Conservation (phyloP, 768 basidiomycete genomes). For the Crepidotus variabilis region DNA sequence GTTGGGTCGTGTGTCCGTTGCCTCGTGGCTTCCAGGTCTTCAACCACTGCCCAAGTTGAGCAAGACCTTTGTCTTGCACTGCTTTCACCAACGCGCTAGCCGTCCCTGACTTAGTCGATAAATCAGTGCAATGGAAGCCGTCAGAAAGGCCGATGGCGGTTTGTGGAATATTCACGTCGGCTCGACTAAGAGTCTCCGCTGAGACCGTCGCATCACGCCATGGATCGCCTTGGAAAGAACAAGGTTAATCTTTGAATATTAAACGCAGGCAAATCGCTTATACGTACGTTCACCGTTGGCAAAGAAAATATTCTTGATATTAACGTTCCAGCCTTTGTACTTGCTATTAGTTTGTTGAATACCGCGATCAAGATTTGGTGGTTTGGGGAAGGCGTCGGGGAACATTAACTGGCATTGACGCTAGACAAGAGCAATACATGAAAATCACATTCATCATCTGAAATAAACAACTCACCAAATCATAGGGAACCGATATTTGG, state of each 20-base stretch:
- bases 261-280: background rate
- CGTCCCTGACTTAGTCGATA: constrained; percentile 34
- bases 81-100: constrained; percentile 48
- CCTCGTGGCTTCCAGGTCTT: constrained; percentile 21
- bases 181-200: constrained; percentile 39
- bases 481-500: constrained; percentile 51
- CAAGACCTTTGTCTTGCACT: constrained; percentile 52
- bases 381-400: constrained; percentile 51
- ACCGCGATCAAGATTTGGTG: constrained; percentile 29
- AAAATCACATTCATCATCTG: background rate
- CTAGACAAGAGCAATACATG: constrained; percentile 26
- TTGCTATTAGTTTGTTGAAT: constrained; percentile 33
- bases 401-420: constrained; percentile 72
- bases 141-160: constrained; percentile 58
- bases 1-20: constrained; percentile 7
- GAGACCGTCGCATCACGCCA: constrained; percentile 72
- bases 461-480: constrained; percentile 36
- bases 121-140: constrained; percentile 69
- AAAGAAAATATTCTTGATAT: constrained; percentile 58
- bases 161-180: constrained; percentile 35
- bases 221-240: constrained; percentile 54
- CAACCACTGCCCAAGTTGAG: constrained; percentile 56
- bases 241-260: constrained; percentile 1
- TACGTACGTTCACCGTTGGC: constrained; percentile 63
- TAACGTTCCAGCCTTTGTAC: constrained; percentile 64